Evolutionary conservation across 495 filamentous ascomycete genomes (phyloP).

Genomic region (Glutinoglossum americanum): DNA sequence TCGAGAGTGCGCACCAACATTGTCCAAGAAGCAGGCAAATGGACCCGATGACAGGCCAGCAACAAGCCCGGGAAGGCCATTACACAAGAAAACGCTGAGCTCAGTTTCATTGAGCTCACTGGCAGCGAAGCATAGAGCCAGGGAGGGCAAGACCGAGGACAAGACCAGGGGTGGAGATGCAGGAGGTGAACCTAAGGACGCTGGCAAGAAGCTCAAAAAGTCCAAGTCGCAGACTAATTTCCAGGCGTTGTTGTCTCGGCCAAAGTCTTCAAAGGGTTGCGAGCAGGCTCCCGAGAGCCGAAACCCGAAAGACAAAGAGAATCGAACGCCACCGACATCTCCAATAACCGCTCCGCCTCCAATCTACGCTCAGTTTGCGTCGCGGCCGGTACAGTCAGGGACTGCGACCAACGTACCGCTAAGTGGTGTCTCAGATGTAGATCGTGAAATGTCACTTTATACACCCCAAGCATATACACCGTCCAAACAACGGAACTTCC

Average conservation of each 20-base stretch:
- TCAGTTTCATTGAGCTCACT: conserved; percentile 43
- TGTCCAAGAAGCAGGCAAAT: conserved; percentile 10
- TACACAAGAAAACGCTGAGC: conserved; percentile 45
- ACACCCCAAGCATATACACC: conserved; percentile 38
- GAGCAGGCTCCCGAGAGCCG: conserved; percentile 18
- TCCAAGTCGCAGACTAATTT: conserved; percentile 67
- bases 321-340: conserved; percentile 36
- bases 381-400: conserved; percentile 22
- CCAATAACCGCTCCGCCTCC: conserved; percentile 36
- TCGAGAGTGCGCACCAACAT: conserved; percentile 9
- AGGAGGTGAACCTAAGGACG: conserved; percentile 18
- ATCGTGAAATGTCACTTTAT: conserved; percentile 40
- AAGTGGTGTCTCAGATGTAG: conserved; percentile 22
- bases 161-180: conserved; percentile 18
- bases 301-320: conserved; percentile 55
- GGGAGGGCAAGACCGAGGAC: conserved; percentile 14
- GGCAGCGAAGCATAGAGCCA: conserved; percentile 30
- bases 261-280: conserved; percentile 36
- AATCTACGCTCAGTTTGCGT: conserved; percentile 54
- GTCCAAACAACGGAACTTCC: conserved; percentile 42
- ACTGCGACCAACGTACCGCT: conserved; percentile 17
- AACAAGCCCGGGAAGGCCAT: conserved; percentile 5
- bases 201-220: conserved; percentile 45
- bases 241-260: conserved; percentile 36
- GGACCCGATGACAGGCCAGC: not conserved